Evolutionary conservation across 306 rosid genomes (phyloP), one percentile per base, ranked within the genome.

Genomic region (Dalbergia oliveri): DNA sequence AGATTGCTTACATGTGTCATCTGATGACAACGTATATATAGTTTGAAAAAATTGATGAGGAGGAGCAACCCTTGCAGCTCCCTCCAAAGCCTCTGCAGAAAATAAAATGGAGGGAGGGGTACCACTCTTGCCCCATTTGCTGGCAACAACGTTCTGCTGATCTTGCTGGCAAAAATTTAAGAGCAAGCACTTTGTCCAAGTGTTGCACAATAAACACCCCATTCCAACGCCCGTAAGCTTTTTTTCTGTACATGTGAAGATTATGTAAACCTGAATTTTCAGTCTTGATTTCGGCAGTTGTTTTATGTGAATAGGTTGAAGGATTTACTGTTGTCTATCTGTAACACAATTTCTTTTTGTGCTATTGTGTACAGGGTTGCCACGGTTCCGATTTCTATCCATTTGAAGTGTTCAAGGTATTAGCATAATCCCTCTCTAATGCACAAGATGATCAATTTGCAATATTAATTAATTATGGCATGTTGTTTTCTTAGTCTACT

Each of bases 11-110:
- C 75, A 35, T 50, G 64, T 75, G 61, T 41, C 64, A 64, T 35
- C 41, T 81, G 72, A 79, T 77, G 61, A 44, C 15, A 12, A 65
- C 80, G 15, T 79, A 26, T 2, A 26, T 26, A 56, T 26, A 26
- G 31, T 26, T 88, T 58, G 64, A 87, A 56, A 81, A 86, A 81
- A 92, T 86, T 80, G 31, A 26, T 2, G 94, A 89, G 88, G 72
- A 57, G 84, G 94, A 92, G 81, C 86, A 88, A 77, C 86, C 97
- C 50, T 80, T 92, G 92, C 80, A 79, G 78, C 72, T 39, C 61
- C 97, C 98, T 79, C 93, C 89, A 63, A 91, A 76, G 94, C 97
- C 98, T 81, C 97, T 97, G n/a, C 97, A 87, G 72, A 81, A 84
- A 82, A 88, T 94, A 37, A 87, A 87, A 84, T 26, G 31, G 31